phyloP scores from a whole-genome alignment of 768 basidiomycete genomes.

The Pleurotus salmoneostramineus region DNA sequence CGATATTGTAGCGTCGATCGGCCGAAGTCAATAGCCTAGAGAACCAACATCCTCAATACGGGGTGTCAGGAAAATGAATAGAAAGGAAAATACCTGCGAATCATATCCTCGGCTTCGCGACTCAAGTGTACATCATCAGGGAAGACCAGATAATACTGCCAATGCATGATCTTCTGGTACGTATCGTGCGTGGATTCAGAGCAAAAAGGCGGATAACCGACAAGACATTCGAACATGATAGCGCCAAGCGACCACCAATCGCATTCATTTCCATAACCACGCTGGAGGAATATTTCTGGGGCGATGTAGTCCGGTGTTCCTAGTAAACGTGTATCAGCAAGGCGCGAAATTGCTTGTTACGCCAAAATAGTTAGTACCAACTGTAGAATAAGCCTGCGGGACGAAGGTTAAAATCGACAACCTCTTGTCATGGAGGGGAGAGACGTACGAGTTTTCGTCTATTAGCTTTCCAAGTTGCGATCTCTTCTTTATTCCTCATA shows the following conservation, averaged over 20 bases:
- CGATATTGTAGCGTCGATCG: slow-evolving; percentile 73
- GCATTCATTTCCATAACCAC: slow-evolving; percentile 97
- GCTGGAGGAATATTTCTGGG: slow-evolving; percentile 93
- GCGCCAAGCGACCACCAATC: slow-evolving; percentile 99
- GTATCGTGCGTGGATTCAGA: slow-evolving; percentile 95
- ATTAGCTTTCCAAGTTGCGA: slow-evolving; percentile 99
- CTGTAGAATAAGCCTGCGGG: slow-evolving; percentile 89
- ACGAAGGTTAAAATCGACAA: slow-evolving; percentile 1
- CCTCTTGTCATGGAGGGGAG: neutral
- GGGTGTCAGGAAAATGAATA: neutral
- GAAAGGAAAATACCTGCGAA: slow-evolving; percentile 68
- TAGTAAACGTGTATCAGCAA: neutral
- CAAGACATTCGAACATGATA: slow-evolving; percentile 97
- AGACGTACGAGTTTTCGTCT: slow-evolving; percentile 82
- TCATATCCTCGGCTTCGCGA: slow-evolving; percentile 85
- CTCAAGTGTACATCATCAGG: slow-evolving; percentile 95
- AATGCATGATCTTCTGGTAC: slow-evolving; percentile 97
- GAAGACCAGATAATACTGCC: slow-evolving; percentile 81
- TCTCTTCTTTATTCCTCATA: slow-evolving; percentile 89
- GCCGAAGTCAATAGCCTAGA: slow-evolving; percentile 78
- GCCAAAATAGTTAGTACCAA: slow-evolving; percentile 40
- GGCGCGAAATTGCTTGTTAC: neutral
- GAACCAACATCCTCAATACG: neutral
- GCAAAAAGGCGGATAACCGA: slow-evolving; percentile 97
- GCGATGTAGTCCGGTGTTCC: slow-evolving; percentile 92